Evolutionary conservation across 768 basidiomycete species (phyloP), one percentile per base, ranked within the genome.

Genomic region (Rhizopogon rudus): DNA sequence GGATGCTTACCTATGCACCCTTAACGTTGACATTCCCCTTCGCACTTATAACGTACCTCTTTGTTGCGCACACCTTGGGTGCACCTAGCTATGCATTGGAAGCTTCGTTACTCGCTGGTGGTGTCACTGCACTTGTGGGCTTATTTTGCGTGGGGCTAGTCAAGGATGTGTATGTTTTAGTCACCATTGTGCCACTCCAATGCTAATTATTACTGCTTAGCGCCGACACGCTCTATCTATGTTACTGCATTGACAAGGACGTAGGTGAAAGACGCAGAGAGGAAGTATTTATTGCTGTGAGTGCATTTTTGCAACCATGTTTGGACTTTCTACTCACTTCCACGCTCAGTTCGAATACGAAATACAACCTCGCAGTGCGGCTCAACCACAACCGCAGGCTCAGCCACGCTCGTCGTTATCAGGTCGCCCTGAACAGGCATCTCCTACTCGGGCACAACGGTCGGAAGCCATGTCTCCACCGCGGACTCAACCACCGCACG

Each of bases 61-160:
- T 95, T 61, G 89, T 93, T n/a, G 88, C 91, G 2, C 90, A 92
- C 69, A 86, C 88, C 0, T 71, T 93, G 20, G 66, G 69, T 16
- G 82, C 84, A 25, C 90, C 91, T 0, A 68, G 84, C 44, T 80
- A 88, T 61, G 91, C 92, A 0, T 75, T 93, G 7, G 78, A 84
- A 12, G 88, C 89, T 20, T 83, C 88, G 1, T 60, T 95, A 14
- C 73, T 95, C 3, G 88, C 87, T 22, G 93, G 87, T 3, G 84
- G 81, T 9, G 83, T 91, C 16, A 91, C 91, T 0, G 89, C 87
- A 5, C 74, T 94, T 20, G 90, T 93, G 33, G 87, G 91, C 1
- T 65, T 88, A 67, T 93, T 93, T 62, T 92, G 89, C 59, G 83
- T 91, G 6, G 90, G 90, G 4, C 74, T 93, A 5, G 81, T 94